These are phyloP conservation scores for Nannizziopsis barbatae DNA, from an alignment of 2,329 filamentous ascomycete species.

Conservation along the genomic window DNA sequence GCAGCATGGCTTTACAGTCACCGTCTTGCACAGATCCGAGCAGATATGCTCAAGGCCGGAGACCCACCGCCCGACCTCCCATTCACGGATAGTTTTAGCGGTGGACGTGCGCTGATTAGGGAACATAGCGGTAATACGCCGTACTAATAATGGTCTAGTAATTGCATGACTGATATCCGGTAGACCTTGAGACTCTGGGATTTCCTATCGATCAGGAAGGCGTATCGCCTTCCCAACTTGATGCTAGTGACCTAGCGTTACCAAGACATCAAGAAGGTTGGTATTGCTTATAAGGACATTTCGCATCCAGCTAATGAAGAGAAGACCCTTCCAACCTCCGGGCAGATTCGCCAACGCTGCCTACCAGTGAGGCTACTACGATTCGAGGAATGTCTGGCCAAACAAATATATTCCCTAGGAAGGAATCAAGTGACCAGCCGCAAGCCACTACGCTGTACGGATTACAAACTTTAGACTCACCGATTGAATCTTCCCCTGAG, in stretches of 20 bases:
- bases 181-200: conserved; percentile 33
- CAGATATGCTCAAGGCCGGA: conserved; percentile 64
- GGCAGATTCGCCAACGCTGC: background rate
- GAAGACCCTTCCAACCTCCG: background rate
- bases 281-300: background rate
- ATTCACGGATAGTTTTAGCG: conserved; percentile 7
- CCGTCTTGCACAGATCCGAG: conserved; percentile 78
- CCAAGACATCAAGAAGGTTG: conserved; percentile 15
- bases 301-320: background rate
- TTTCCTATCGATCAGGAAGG: conserved; percentile 30
- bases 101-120: conserved; percentile 27
- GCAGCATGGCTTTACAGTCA: conserved; percentile 88
- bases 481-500: conserved; percentile 24
- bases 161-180: conserved; percentile 2
- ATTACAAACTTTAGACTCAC: conserved; percentile 9
- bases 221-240: conserved; percentile 16
- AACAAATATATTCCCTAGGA: background rate
- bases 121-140: conserved; percentile 25
- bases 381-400: background rate
- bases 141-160: conserved; percentile 1
- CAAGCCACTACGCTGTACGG: background rate
- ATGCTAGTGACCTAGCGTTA: conserved; percentile 18
- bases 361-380: background rate
- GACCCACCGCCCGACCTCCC: conserved; percentile 33
- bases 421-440: conserved; percentile 14